Base-by-base conservation (phyloP, 768 basidiomycete species). In the Agrocybe pediades region DNA sequence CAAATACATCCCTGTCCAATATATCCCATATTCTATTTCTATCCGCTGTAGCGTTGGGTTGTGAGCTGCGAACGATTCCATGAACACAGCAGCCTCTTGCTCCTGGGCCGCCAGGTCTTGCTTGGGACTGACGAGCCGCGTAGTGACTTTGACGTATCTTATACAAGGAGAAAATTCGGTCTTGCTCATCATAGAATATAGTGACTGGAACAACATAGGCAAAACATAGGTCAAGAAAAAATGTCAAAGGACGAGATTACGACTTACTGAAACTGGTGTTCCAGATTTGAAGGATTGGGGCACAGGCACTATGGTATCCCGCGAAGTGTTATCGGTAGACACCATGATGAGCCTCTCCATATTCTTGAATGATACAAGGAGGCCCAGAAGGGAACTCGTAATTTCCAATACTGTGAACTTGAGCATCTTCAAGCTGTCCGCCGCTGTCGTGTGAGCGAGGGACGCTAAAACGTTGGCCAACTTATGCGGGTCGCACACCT, bases 1-100 rank as follows among this genome's bases (percentile, higher is more conserved):
- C 15, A 55, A 60, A 54, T 62, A 71, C 58, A 61, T 66, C 17
- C 70, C 68, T 6, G 67, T 67, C 70, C 67, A 69, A 44, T 70
- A 68, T 9, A 65, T 65, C 2, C 68, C 68, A 44, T 68, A 71
- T 13, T 58, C 58, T 3, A 70, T 59, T 44, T 68, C 65, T 23
- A 68, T 57, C 20, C 53, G 45, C 29, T 58, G 59, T 11, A 69
- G 33, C n/a, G 39, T 46, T 0, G 64, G 55, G 30, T 67, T 55
- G 8, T 56, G 46, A 3, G 47, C 36, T 0, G 64, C 66, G 24
- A 71, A 55, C 3, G 51, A 49, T 48, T 69, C 65, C 48, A 64
- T 61, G 26, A 65, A 59, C 2, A 27, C 25, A 1, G 60, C 65
- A 1, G 64, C 65, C 45, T 65, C 64, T 3, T 54, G 59, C 39